Base-by-base conservation (phyloP, 2,329 filamentous ascomycete genomes). In the Parafenestella ontariensis region DNA sequence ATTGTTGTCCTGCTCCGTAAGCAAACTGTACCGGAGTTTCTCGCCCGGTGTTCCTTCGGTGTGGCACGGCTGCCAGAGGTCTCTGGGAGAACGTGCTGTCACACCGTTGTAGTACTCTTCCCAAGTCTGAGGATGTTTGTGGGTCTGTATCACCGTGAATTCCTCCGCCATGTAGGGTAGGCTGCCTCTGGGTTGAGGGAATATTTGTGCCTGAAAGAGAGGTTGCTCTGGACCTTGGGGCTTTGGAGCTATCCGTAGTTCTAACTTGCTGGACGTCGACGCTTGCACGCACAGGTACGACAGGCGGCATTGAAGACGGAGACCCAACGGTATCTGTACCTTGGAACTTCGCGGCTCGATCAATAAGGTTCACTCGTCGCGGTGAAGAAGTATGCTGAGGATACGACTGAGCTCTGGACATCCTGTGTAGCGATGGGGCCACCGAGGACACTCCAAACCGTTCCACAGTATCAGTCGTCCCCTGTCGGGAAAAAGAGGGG, bases 51-150 rank as follows among this genome's bases (percentile, higher is more conserved):
- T 48, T 17, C 3, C n/a, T 54, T 31, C 31, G 50, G 31, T 41
- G 47, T 33, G 42, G 29, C 24, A 46, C 39, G 8, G 15, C 42
- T 20, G 20, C 52, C 45, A 28, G 52, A 29, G 33, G 50, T 45
- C 39, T 51, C 36, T 55, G 54, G 8, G 62, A 46, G 29, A 68
- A 61, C 1, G 54, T 57, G 17, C 66, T 48, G 24, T 71, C 63
- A 50, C 69, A 73, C 29, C 68, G 52, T 50, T 64, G 64, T 47
- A 74, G 50, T 13, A 70, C 54, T 42, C 45, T 62, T 20, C 54
- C 61, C 10, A 71, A 55, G 28, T 68, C 66, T 18, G 68, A 70
- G 5, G 69, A 70, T 5, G 44, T 54, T 20, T 57, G 52, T 36
- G 56, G 48, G 7, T 58, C 53, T 10, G 11, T 24, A 17, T 52